Base-by-base conservation (phyloP, 192 early-diverging fungal genomes). In the Coemansia sp. region DNA sequence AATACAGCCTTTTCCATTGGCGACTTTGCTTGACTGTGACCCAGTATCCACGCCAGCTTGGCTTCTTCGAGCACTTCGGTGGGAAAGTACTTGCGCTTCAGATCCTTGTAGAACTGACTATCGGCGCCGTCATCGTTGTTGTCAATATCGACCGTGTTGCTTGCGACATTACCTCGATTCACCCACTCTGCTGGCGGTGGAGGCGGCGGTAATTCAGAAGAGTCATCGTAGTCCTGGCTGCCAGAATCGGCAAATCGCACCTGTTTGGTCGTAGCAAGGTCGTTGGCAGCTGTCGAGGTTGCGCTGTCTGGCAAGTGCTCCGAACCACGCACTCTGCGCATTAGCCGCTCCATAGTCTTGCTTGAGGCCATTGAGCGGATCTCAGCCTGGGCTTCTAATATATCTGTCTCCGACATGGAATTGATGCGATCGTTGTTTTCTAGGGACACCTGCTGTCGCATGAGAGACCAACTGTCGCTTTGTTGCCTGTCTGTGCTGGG, bases 361-460 rank as follows among this genome's bases (percentile, higher is more conserved):
- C 82, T 81, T 46, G 84, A 82, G 19, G 94, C 51, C 25, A 80
- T 79, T 1, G 65, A 61, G 41, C 81, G 56, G 18, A 96, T 81
- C 43, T 91, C 86, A 13, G 65, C 72, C 6, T 82, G 80, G 7
- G 89, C 87, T 46, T 84, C 81, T 3, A 77, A 50, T 19, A 93
- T 87, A 32, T 94, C 89, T 7, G 76, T 64, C 21, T 68, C 76
- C 1, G 88, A 69, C 94, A 96, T 94, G 36, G 54, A 86, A 82
- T 46, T 84, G 67, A 47, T 79, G 58, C 60, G 86, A 63, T 58
- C 85, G 78, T 38, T 75, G 78, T 42, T 85, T 32, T 62, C 66
- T 18, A 47, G 41, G 34, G 64, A 69, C 29, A 65, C 39, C 30
- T 70, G 62, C 26, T 42, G 19, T 22, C 66, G 63, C 21, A 77